phyloP scores from a whole-genome alignment of 2,329 filamentous ascomycete genomes.

The Beauveria asiatica region DNA sequence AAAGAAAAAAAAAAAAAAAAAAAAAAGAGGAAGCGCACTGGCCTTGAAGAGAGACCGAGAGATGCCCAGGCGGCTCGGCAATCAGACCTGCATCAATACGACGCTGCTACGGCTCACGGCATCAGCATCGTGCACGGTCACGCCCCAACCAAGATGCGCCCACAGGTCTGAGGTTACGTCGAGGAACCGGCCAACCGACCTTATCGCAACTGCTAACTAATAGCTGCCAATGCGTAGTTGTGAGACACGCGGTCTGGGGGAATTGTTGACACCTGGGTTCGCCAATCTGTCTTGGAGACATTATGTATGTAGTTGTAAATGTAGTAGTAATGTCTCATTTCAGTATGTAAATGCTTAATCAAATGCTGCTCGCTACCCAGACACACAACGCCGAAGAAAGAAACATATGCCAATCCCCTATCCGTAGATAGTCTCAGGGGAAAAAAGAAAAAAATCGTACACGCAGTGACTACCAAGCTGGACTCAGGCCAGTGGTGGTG shows the following conservation, averaged over 20 bases:
- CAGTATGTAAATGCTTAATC: not conserved
- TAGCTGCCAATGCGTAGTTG: not conserved
- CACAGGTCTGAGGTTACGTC: not conserved
- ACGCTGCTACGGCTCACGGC: constrained; percentile 6
- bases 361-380: constrained; percentile 2
- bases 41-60: not conserved
- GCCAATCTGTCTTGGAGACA: not conserved
- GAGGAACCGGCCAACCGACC: not conserved
- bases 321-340: constrained; percentile 4
- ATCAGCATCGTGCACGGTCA: not conserved
- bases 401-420: not conserved
- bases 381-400: not conserved
- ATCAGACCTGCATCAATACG: not conserved
- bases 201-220: not conserved
- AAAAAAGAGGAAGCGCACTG: not conserved
- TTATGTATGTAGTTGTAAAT: not conserved
- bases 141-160: not conserved
- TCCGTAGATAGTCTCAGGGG: not conserved
- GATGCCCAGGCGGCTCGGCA: not conserved
- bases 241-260: not conserved
- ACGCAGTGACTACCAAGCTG: not conserved
- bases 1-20: no score
- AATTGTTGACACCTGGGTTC: not conserved
- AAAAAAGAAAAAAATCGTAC: not conserved
- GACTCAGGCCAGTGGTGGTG: not conserved